phyloP scores from a whole-genome alignment of 768 basidiomycete genomes.

The Porpolomopsis calyptriformis region DNA sequence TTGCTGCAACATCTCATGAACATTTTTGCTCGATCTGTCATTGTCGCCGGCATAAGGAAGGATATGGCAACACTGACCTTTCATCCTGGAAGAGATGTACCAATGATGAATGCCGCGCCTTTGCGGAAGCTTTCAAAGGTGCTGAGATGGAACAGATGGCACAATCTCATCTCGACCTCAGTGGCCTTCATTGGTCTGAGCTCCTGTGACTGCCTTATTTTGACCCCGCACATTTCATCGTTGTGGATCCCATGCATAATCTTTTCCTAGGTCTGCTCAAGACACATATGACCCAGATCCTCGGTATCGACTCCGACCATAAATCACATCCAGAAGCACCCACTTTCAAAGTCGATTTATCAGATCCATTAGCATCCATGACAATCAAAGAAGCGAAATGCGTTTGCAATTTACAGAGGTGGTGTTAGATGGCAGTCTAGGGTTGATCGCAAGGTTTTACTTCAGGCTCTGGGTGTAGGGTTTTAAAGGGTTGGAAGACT shows the following conservation, averaged over 20 bases:
- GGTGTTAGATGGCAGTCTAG: no score
- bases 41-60: neutral
- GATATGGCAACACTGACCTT: conserved; percentile 8
- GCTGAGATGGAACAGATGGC: conserved; percentile 10
- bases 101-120: conserved; percentile 2
- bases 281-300: conserved; percentile 13
- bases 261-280: conserved; percentile 17
- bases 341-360: conserved; percentile 6
- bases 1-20: conserved; percentile 11
- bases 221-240: conserved; percentile 16
- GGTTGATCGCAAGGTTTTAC: no score
- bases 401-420: neutral
- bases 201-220: conserved; percentile 22
- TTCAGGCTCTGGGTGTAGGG: no score
- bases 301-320: conserved; percentile 10
- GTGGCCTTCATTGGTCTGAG: conserved; percentile 19
- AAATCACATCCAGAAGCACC: conserved; percentile 6
- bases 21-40: conserved; percentile 14
- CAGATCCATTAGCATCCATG: neutral
- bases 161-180: conserved; percentile 7
- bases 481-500: no score
- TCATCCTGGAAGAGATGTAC: conserved; percentile 11
- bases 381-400: neutral
- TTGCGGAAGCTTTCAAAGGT: neutral
- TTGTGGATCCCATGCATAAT: conserved; percentile 25